Evolutionary conservation across 2,329 filamentous ascomycete genomes (phyloP), one percentile per base, ranked within the genome.

Genomic region (Laburnicola sp.): DNA sequence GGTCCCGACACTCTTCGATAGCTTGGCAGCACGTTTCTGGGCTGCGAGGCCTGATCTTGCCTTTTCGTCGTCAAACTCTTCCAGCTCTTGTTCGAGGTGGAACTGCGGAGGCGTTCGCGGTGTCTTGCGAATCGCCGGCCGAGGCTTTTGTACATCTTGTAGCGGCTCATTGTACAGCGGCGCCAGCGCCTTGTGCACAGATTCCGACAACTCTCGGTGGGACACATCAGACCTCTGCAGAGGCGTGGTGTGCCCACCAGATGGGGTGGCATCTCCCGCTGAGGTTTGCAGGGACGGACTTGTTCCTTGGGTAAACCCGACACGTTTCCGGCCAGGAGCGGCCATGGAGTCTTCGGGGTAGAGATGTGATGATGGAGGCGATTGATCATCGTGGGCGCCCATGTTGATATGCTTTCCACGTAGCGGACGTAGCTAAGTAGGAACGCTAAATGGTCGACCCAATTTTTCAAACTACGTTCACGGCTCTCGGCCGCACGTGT

Each of bases 121-220:
- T 28, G 53, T 58, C 62, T 67, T 72, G 23, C 70, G 64, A 22
- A 74, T 74, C 5, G 70, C 71, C 35, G 72, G 71, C 23, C 68
- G 68, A 34, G 71, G 72, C 41, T 65, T 71, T 25, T 69, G 66
- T 22, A 72, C 60, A 37, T 64, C 60, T 30, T 57, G 58, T 42
- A 56, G 31, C 5, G 49, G 47, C 22, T 50, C 47, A 39, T 49
- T 53, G 50, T 57, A 54, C 22, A 56, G 49, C 26, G 56, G 50
- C 35, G 61, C 60, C 10, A 74, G 65, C 23, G 70, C 70, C 43
- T 64, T 53, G 42, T 69, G 69, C 37, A 74, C 62, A 9, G 70
- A 69, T 42, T 69, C 60, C 47, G 69, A 62, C 52, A 73, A 63
- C 51, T 69, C 68, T 49, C 71, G 68, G 44, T 70, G 65, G 22